Evolutionary conservation across 2,329 filamentous ascomycete species (phyloP), one percentile per base, ranked within the genome.

Genomic region (Aspergillus sp.): DNA sequence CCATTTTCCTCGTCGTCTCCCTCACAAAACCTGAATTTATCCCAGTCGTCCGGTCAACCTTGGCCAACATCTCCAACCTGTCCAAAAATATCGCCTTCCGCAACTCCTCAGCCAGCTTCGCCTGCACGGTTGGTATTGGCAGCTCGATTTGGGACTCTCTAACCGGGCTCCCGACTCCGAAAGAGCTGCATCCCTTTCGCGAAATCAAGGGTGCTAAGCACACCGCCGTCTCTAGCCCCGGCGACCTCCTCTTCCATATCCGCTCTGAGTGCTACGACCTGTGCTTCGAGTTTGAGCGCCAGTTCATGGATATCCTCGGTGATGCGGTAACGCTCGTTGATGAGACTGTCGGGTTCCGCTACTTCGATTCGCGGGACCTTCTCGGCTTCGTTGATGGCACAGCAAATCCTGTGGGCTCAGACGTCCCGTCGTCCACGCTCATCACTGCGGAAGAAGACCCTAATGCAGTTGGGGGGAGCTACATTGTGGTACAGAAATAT

Each of bases 361-460:
- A 84, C 64, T 83, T 83, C 53, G 82, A 84, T 55, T 74, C 77
- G 0, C 78, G 82, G 1, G 81, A 84, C 54, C 73, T 84, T 0
- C 73, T 84, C 0, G 82, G 82, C 1, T 84, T 84, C 49, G 79
- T 84, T 3, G 82, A 84, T 52, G 82, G 82, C 14, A 84, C 81
- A 0, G 82, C 82, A 2, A 84, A 84, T 55, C 82, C 82, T 0
- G 72, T 78, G 0, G 80, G 80, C 0, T 60, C 69, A 0, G 74
- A 67, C 1, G 71, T 82, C 0, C 60, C 67, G 0, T 67, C 68
- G 1, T 66, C 79, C 0, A 71, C 79, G 1, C 63, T 83, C 1
- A 64, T 82, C 9, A 67, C 54, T 19, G 69, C 40, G 66, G 62
- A 76, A 41, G 75, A 79, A 26, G 66, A 77, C 16, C 49, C 64